Evolutionary conservation across 192 early-diverging fungal species (phyloP).

Genomic region (Coemansia guatemalensis): DNA sequence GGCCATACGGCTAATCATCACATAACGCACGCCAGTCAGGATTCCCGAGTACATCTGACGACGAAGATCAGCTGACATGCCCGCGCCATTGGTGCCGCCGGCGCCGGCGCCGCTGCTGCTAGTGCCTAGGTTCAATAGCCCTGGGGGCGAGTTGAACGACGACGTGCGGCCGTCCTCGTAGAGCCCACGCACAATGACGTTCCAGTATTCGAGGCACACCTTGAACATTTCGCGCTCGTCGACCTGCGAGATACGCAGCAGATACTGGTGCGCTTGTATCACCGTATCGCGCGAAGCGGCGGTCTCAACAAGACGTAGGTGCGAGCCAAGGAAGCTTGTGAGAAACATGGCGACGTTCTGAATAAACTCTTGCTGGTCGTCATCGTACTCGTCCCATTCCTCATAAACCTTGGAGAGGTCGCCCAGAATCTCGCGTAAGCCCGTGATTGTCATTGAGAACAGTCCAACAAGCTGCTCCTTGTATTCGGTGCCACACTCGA

Average conservation of each 20-base stretch:
- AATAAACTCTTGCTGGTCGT: slow-evolving; percentile 94
- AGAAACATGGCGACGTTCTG: slow-evolving; percentile 95
- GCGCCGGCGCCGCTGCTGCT: slow-evolving; percentile 29
- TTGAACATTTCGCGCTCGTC: slow-evolving; percentile 98
- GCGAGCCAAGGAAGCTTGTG: slow-evolving; percentile 79
- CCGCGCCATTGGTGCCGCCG: slow-evolving; percentile 14
- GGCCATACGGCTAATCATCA: slow-evolving; percentile 99
- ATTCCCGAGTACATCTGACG: slow-evolving; percentile 85
- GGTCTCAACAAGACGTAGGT: slow-evolving; percentile 70
- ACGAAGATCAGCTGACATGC: slow-evolving; percentile 53
- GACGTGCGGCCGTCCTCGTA: slow-evolving; percentile 76
- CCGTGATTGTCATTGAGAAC: slow-evolving; percentile 77
- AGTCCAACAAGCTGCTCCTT: slow-evolving; percentile 83
- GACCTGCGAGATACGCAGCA: slow-evolving; percentile 88
- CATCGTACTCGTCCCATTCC: slow-evolving; percentile 77
- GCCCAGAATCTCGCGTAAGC: slow-evolving; percentile 44
- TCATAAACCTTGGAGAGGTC: slow-evolving; percentile 68
- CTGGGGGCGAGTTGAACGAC: slow-evolving; percentile 34
- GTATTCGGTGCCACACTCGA: slow-evolving; percentile 79
- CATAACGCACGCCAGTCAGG: slow-evolving; percentile 81
- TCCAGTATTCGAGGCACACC: slow-evolving; percentile 98
- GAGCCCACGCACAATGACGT: slow-evolving; percentile 80
- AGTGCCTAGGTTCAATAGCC: slow-evolving; percentile 42
- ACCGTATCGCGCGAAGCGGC: slow-evolving; percentile 57
- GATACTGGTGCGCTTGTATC: slow-evolving; percentile 81